Evolutionary conservation across 768 basidiomycete genomes (phyloP).

Genomic region (Mrakia frigida): DNA sequence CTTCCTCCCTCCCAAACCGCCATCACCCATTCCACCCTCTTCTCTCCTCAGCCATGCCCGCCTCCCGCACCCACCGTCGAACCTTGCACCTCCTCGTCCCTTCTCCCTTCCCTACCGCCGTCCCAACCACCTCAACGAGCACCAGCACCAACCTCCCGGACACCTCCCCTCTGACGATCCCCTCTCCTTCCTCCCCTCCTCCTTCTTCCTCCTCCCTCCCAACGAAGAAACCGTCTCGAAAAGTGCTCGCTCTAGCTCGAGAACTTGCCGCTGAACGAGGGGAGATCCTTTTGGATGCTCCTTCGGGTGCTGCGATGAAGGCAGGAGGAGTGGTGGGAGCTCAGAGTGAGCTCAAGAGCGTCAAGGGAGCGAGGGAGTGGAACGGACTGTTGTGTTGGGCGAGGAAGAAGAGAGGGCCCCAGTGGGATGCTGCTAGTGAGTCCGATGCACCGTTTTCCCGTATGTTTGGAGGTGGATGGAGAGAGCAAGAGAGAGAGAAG

Average conservation of each 20-base stretch:
- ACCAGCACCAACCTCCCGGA: not conserved
- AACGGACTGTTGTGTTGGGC: slow-evolving; percentile 27
- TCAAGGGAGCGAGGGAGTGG: slow-evolving; percentile 23
- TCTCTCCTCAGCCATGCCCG: not conserved
- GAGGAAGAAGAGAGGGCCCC: slow-evolving; percentile 22
- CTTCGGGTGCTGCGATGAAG: not conserved
- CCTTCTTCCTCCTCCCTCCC: not conserved
- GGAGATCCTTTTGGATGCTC: not conserved
- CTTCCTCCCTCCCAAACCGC: not conserved
- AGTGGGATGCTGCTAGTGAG: slow-evolving; percentile 22
- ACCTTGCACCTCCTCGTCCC: slow-evolving; percentile 40
- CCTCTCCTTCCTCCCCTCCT: not conserved
- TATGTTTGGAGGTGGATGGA: not conserved
- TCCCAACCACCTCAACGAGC: not conserved
- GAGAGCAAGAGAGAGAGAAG: slow-evolving; percentile 37
- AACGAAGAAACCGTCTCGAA: not conserved
- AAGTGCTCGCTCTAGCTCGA: not conserved
- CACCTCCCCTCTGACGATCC: no score
- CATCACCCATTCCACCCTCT: not conserved
- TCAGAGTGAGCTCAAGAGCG: slow-evolving; percentile 15
- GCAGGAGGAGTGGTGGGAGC: not conserved
- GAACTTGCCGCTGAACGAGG: not conserved
- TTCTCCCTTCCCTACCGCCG: slow-evolving; percentile 34
- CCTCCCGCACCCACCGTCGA: slow-evolving; percentile 40
- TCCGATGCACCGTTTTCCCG: not conserved